These are phyloP conservation scores for Boletus sensibilis DNA, from an alignment of 768 basidiomycete species.

Conservation along the genomic window DNA sequence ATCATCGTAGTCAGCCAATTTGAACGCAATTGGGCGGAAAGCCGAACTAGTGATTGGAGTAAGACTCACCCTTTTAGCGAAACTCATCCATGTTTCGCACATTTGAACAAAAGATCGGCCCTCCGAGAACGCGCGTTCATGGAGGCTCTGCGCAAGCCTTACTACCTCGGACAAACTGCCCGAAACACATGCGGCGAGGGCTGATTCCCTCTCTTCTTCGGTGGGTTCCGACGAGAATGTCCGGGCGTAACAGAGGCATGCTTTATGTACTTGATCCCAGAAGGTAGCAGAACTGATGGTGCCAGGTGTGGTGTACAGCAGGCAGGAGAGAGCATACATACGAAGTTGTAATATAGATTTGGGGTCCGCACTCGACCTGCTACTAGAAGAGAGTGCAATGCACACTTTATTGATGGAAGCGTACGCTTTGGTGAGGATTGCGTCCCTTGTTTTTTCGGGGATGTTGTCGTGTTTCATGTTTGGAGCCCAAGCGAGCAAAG, in stretches of 20 bases:
- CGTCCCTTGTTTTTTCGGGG: constrained; percentile 54
- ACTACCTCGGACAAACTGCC: constrained; percentile 45
- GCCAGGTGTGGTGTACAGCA: constrained; percentile 49
- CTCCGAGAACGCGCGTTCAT: constrained; percentile 42
- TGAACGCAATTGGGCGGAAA: background rate
- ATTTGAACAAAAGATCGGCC: constrained; percentile 57
- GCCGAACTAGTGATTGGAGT: background rate
- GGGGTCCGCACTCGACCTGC: constrained; percentile 10
- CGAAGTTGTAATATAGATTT: constrained; percentile 39
- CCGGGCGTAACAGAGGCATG: constrained; percentile 38
- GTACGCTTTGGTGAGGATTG: constrained; percentile 59
- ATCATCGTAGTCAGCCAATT: background rate
- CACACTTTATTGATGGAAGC: constrained; percentile 43
- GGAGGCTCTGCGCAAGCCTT: constrained; percentile 35
- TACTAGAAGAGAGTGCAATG: constrained; percentile 31
- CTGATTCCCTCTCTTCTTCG: constrained; percentile 28
- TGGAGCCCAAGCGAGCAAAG: constrained; percentile 55
- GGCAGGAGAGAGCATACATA: constrained; percentile 44
- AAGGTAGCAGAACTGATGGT: constrained; percentile 52
- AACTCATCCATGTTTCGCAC: constrained; percentile 70
- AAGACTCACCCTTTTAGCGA: constrained; percentile 59
- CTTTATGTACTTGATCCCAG: constrained; percentile 67
- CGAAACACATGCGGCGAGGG: constrained; percentile 38
- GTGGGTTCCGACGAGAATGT: constrained; percentile 16
- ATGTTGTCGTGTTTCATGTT: constrained; percentile 35